These are phyloP conservation scores for Suillus discolor DNA, from an alignment of 768 basidiomycete species.

Conservation along the genomic window DNA sequence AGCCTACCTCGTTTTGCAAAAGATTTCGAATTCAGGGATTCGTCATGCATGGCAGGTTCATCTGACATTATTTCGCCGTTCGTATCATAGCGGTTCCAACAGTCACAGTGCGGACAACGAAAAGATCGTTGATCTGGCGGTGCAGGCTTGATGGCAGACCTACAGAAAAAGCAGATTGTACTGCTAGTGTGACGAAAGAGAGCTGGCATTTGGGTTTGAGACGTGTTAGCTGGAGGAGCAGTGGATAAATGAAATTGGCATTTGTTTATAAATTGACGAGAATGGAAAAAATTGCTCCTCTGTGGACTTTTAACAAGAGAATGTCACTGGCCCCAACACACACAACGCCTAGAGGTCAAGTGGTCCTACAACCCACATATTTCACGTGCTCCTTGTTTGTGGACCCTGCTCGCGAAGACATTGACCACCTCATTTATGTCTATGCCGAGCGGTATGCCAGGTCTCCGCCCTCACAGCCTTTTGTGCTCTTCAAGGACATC, in stretches of 20 bases:
- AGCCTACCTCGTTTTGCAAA: slow-evolving; percentile 73
- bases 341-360: slow-evolving; percentile 58
- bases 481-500: slow-evolving; percentile 67
- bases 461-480: slow-evolving; percentile 47
- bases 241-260: slow-evolving; percentile 1
- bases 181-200: slow-evolving; percentile 57
- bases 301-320: background rate
- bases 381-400: slow-evolving; percentile 81
- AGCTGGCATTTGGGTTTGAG: slow-evolving; percentile 19
- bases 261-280: slow-evolving; percentile 19
- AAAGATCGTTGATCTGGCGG: slow-evolving; percentile 59
- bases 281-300: slow-evolving; percentile 24
- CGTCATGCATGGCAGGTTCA: slow-evolving; percentile 87
- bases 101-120: slow-evolving; percentile 65
- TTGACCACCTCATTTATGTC: slow-evolving; percentile 50
- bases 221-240: background rate
- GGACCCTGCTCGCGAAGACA: slow-evolving; percentile 62
- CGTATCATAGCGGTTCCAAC: slow-evolving; percentile 75
- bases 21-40: slow-evolving; percentile 65
- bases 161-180: slow-evolving; percentile 74
- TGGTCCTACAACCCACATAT: slow-evolving; percentile 71
- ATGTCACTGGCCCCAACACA: slow-evolving; percentile 54
- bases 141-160: slow-evolving; percentile 41
- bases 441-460: slow-evolving; percentile 54
- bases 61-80: slow-evolving; percentile 80